These are phyloP conservation scores for Trapa bicornis DNA, from an alignment of 345 rosid genomes.

Conservation along the genomic window DNA sequence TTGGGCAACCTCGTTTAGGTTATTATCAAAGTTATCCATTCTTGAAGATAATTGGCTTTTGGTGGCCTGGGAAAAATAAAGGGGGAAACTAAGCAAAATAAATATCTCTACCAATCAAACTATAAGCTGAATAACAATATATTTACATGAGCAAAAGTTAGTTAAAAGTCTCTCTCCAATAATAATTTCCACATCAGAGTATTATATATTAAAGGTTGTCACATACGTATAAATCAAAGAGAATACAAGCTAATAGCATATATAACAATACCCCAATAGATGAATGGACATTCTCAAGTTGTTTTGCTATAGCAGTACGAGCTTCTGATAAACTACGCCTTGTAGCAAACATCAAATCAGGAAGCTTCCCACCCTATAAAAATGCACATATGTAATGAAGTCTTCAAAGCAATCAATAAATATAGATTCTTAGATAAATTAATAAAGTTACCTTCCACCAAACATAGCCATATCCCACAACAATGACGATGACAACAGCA, in stretches of 20 bases:
- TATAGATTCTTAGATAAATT: neutral
- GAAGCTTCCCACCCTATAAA: constrained; percentile 82
- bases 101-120: neutral
- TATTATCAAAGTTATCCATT: constrained; percentile 40
- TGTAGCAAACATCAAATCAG: constrained; percentile 91
- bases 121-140: neutral
- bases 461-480: constrained; percentile 56
- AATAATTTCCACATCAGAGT: neutral
- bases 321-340: constrained; percentile 82
- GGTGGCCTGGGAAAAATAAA: constrained; percentile 34
- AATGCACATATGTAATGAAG: neutral
- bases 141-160: neutral
- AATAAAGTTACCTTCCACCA: constrained; percentile 66
- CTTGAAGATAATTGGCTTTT: constrained; percentile 50
- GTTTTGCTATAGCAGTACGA: constrained; percentile 52
- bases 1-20: constrained; percentile 39
- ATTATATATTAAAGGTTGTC: neutral
- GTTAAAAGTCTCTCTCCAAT: neutral
- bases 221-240: neutral
- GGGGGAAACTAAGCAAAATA: neutral
- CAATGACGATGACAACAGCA: constrained; percentile 33
- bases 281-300: constrained; percentile 61
- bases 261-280: constrained; percentile 46
- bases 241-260: neutral
- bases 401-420: neutral